Evolutionary conservation across 495 filamentous ascomycete genomes (phyloP), one percentile per base, ranked within the genome.

Genomic region (Baudoinia panamericana): DNA sequence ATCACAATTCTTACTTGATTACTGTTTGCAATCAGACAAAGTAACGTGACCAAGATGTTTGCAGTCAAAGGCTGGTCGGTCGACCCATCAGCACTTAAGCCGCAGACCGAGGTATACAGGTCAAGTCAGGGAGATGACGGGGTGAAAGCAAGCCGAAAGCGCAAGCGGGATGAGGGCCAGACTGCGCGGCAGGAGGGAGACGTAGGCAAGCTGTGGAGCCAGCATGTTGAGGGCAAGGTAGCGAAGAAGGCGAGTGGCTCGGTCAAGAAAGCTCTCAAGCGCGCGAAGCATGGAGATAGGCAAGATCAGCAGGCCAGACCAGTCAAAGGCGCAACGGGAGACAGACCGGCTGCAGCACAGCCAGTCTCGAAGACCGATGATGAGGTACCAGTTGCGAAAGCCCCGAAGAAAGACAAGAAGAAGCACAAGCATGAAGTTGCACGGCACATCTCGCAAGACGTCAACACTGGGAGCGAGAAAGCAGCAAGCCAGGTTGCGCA

Each of bases 31-130:
- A n/a, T n/a, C n/a, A n/a, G n/a, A n/a, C n/a, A n/a, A n/a, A n/a
- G n/a, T n/a, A n/a, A n/a, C n/a, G n/a, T n/a, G n/a, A n/a, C n/a
- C 37, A 63, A 26, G 46, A 95, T 97, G 90, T 97, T 97, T 57
- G 75, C 86, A 4, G 87, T 95, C 38, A 81, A 81, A 48, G 90
- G 88, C 46, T 93, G 86, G 82, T 80, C 81, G 16, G 65, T 95
- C 19, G 70, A 82, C 45, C 68, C 75, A 37, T 69, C 73, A 50
- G 65, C 64, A 32, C 71, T 86, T 36, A 83, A 80, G 60, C 59
- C 72, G 17, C 85, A 94, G 62, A 68, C 62, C 21, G 67, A 73
- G 22, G 52, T 32, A 1, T 27, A 41, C 24, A 40, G 46, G 36
- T 23, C 59, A 23, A 27, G 40, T 4, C 56, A 64, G 10, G 60